Percentiles rank a stretch among this genome's conserved stretches.
Conservation (phyloP, 371 early-diverging fungal species). For the Mortierella sp. region DNA sequence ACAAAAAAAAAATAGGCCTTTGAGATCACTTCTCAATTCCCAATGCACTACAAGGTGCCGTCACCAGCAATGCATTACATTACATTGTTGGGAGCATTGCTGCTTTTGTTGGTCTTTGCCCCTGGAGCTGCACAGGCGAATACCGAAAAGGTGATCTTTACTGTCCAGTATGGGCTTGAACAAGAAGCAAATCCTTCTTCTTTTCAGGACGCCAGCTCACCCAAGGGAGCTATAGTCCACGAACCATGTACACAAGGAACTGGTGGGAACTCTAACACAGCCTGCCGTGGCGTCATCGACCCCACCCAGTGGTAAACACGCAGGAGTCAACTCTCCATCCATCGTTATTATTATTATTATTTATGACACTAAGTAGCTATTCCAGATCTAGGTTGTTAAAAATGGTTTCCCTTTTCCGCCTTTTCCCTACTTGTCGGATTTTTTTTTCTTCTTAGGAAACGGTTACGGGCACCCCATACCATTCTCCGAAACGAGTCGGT, state of each 20-base stretch:
- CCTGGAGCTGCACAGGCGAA: slow-evolving; percentile 16
- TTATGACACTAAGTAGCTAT: too few species aligned
- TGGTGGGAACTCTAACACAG: neutral
- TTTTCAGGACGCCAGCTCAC: neutral
- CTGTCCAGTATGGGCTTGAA: slow-evolving; percentile 10
- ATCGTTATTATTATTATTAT: too few species aligned
- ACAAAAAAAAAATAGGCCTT: neutral
- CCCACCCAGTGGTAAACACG: slow-evolving; percentile 29
- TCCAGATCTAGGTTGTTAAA: too few species aligned
- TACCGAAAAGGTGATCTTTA: slow-evolving; percentile 46
- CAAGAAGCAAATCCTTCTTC: neutral
- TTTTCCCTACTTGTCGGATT: neutral
- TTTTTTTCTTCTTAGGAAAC: slow-evolving; percentile 14
- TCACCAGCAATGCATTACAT: slow-evolving; percentile 11
- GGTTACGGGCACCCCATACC: slow-evolving; percentile 26
- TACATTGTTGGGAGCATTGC: slow-evolving; percentile 5
- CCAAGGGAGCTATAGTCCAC: neutral
- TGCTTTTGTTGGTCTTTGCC: neutral
- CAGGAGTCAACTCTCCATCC: too few species aligned
- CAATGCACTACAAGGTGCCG: slow-evolving; percentile 15
- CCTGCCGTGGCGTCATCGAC: slow-evolving; percentile 5
- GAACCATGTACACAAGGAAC: neutral
- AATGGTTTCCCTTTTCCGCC: too few species aligned
- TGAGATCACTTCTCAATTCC: slow-evolving; percentile 3
- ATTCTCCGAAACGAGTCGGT: slow-evolving; percentile 28